Conservation (phyloP, 306 rosid genomes). For the Gynostemma pentaphyllum region DNA sequence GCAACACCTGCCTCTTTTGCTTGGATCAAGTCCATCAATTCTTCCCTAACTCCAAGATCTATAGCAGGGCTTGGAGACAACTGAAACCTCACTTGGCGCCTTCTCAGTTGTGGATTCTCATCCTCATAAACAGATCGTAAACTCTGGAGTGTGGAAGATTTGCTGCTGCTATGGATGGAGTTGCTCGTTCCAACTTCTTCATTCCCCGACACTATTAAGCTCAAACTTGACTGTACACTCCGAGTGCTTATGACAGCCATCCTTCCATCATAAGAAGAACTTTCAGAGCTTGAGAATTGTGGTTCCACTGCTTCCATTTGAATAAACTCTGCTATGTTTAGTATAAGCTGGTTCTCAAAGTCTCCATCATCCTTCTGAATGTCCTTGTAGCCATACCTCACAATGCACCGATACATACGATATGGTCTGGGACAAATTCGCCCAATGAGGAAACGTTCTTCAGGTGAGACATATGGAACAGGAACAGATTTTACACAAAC, state of each 20-base stretch:
- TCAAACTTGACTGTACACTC: constrained; percentile 28
- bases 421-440: constrained; percentile 67
- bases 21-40: constrained; percentile 54
- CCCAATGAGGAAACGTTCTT: constrained; percentile 80
- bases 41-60: constrained; percentile 61
- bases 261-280: constrained; percentile 57
- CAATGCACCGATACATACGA: constrained; percentile 78
- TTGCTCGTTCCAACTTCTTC: constrained; percentile 28
- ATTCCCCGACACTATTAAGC: constrained; percentile 30
- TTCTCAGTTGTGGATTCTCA: constrained; percentile 45
- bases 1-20: constrained; percentile 90
- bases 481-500: constrained; percentile 84
- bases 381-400: constrained; percentile 85
- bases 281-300: constrained; percentile 44
- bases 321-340: constrained; percentile 72
- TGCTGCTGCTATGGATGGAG: constrained; percentile 59
- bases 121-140: constrained; percentile 54
- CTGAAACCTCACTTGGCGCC: constrained; percentile 58
- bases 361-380: constrained; percentile 65
- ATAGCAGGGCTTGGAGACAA: constrained; percentile 35
- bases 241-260: constrained; percentile 76
- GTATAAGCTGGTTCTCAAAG: constrained; percentile 73
- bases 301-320: constrained; percentile 78
- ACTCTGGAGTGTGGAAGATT: constrained; percentile 47
- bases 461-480: constrained; percentile 72